Evolutionary conservation across 2,329 filamentous ascomycete species (phyloP), one percentile per base, ranked within the genome.

Genomic region (Nothophaeocryptopus gaeumannii): DNA sequence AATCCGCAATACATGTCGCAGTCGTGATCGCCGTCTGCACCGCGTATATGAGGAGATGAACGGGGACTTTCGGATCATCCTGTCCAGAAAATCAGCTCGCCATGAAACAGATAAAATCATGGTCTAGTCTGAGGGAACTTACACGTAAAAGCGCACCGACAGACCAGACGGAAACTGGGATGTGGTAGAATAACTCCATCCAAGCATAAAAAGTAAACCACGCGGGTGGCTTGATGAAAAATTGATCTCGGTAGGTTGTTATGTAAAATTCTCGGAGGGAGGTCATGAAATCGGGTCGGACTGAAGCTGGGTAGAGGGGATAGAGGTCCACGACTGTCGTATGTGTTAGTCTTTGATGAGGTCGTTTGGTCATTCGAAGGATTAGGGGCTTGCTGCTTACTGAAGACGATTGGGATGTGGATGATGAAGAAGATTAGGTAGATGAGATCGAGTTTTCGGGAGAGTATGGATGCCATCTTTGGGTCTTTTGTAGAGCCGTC

Each of bases 131-230:
- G n/a, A n/a, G n/a, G n/a, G n/a, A n/a, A n/a, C n/a, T n/a, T n/a
- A n/a, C n/a, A 55, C 68, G 68, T 5, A 77, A 58, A 8, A 85
- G 66, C 1, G 74, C 82, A n/a, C 73, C 66, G 13, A 85, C 69
- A 0, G 79, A 78, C 80, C 80, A 85, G 11, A 82, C 45, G 39
- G 78, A 81, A 13, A 84, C 60, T 0, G 84, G 84, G 0, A 82
- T 65, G 64, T 86, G 83, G 61, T 80, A 83, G 13, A 81, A 49
- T 2, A 79, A 62, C 63, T 87, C 84, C 62, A 85, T 76, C 63
- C 74, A 77, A 2, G 41, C n/a, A n/a, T n/a, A n/a, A n/a, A n/a
- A n/a, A n/a, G 68, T 70, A 63, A 86, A 86, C 77, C 80, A 87
- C 3, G 72, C 65, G 2, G 82, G 82, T 2, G 80, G 74, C 3